phyloP scores from a whole-genome alignment of 1,284 basidiomycete genomes.

The Puccinia coronata region DNA sequence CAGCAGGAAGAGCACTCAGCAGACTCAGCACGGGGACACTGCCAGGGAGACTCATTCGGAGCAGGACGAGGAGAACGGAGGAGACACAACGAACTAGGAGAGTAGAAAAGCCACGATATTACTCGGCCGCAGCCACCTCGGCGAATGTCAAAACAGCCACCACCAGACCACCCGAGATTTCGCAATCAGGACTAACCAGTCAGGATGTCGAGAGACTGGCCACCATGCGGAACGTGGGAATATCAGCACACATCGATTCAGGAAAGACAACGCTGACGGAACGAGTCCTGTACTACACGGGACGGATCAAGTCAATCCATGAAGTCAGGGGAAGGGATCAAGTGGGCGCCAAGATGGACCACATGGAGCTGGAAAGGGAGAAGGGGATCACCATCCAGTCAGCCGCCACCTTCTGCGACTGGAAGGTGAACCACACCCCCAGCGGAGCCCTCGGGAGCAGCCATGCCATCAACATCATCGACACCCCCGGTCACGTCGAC shows the following conservation, averaged over 20 bases:
- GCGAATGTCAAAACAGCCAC: background rate
- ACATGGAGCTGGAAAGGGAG: conserved; percentile 97
- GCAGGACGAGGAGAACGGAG: no score
- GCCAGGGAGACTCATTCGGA: no score
- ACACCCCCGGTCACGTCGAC: conserved; percentile 98
- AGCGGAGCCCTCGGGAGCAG: conserved; percentile 55
- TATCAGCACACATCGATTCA: conserved; percentile 69
- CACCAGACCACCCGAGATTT: conserved; percentile 19
- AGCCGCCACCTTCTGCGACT: conserved; percentile 97
- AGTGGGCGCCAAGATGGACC: conserved; percentile 99
- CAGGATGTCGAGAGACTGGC: conserved; percentile 57
- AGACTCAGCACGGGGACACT: background rate
- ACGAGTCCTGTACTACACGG: conserved; percentile 93
- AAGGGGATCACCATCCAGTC: conserved; percentile 99
- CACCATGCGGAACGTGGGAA: conserved; percentile 61
- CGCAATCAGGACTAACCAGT: conserved; percentile 50
- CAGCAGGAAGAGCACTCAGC: no score
- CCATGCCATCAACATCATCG: conserved; percentile 84
- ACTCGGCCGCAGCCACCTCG: background rate
- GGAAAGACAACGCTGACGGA: conserved; percentile 99
- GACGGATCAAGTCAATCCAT: conserved; percentile 92
- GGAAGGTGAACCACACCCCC: conserved; percentile 62
- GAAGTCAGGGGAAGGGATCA: conserved; percentile 94
- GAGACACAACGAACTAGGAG: no score
- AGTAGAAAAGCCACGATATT: background rate